These are phyloP conservation scores for Blastocystis sp. DNA, from an alignment of 352 stramenopile species.

Conservation along the genomic window DNA sequence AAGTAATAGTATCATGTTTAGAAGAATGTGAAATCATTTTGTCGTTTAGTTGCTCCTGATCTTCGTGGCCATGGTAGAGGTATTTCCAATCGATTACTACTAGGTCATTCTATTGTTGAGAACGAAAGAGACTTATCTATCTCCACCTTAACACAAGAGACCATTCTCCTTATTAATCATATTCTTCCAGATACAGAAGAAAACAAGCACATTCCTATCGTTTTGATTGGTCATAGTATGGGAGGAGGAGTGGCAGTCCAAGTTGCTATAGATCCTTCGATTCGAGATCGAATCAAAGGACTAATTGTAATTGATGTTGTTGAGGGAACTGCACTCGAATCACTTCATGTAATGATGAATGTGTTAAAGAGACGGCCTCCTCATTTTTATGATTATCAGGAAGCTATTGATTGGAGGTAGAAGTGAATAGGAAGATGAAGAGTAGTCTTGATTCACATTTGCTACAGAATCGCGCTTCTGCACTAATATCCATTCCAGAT, in stretches of 20 bases:
- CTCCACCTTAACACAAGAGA: constrained; percentile 77
- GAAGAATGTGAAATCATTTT: constrained; percentile 77
- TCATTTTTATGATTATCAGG: constrained; percentile 75
- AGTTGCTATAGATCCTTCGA: constrained; percentile 74
- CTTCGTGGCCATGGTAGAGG: constrained; percentile 77
- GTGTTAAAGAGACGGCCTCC: constrained; percentile 78
- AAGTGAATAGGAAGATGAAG: not conserved
- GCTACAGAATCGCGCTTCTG: constrained; percentile 77
- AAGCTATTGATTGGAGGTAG: constrained; percentile 79
- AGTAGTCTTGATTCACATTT: constrained; percentile 8
- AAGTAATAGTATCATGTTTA: constrained; percentile 66
- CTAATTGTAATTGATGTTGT: constrained; percentile 85
- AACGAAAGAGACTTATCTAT: constrained; percentile 79
- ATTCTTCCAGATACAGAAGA: constrained; percentile 72
- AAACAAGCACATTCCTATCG: constrained; percentile 74
- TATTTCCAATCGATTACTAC: constrained; percentile 63
- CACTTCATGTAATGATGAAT: constrained; percentile 79
- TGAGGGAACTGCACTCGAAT: constrained; percentile 81
- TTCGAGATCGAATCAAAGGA: constrained; percentile 76
- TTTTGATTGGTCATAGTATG: constrained; percentile 81
- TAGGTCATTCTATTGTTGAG: constrained; percentile 73
- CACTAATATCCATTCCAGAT: constrained; percentile 78
- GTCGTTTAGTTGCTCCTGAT: constrained; percentile 80
- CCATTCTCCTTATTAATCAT: constrained; percentile 74
- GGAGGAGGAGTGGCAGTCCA: constrained; percentile 79